Evolutionary conservation across 2,329 filamentous ascomycete genomes (phyloP).

Genomic region (Phyllosticta citriasiana): DNA sequence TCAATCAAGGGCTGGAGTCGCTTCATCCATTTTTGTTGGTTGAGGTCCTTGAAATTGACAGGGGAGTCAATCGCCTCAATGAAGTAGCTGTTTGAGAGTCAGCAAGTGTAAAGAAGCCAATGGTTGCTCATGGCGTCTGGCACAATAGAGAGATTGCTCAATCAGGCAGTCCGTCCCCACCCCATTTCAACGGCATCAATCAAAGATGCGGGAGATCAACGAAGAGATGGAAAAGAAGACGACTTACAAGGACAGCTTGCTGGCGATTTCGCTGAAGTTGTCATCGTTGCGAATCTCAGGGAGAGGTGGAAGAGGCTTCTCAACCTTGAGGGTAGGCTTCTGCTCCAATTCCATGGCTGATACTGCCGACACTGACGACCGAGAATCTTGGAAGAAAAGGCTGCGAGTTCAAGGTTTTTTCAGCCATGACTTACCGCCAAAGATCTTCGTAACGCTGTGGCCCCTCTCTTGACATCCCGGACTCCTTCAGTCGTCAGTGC

Average conservation of each 20-base stretch:
- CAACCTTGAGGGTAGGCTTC: slow-evolving; percentile 3
- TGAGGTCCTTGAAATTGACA: slow-evolving; percentile 63
- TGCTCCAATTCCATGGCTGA: slow-evolving; percentile 5
- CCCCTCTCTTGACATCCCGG: neutral
- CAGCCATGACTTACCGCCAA: slow-evolving; percentile 4
- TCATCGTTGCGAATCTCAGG: slow-evolving; percentile 51
- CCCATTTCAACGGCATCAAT: neutral
- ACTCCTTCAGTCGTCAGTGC: neutral
- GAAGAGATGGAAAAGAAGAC: neutral
- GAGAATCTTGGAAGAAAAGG: neutral
- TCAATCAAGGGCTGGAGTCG: slow-evolving; percentile 52
- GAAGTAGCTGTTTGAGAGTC: slow-evolving; percentile 22
- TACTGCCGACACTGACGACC: neutral
- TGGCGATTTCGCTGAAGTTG: slow-evolving; percentile 53
- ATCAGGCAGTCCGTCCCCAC: neutral
- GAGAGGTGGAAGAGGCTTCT: slow-evolving; percentile 26
- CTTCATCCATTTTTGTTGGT: slow-evolving; percentile 52
- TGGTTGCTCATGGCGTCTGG: neutral
- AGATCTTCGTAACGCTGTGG: slow-evolving; percentile 1
- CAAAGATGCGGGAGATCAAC: neutral
- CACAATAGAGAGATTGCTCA: neutral
- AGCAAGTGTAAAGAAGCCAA: neutral
- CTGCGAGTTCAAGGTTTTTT: neutral
- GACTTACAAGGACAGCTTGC: slow-evolving; percentile 53
- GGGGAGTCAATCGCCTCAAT: slow-evolving; percentile 53